phyloP scores from a whole-genome alignment of 495 filamentous ascomycete genomes.

The Lichenothelia convexa region DNA sequence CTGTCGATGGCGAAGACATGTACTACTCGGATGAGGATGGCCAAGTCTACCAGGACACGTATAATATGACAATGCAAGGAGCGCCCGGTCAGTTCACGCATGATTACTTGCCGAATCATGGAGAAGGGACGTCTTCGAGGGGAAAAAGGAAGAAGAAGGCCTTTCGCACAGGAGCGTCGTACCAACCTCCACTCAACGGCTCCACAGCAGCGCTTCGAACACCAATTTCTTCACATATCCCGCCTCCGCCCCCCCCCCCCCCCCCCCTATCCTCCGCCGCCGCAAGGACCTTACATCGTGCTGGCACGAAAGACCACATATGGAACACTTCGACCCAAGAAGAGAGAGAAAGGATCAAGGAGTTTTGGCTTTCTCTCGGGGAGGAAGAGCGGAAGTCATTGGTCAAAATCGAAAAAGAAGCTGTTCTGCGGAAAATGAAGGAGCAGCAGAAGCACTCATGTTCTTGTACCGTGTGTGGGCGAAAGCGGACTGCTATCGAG shows the following conservation, averaged over 20 bases:
- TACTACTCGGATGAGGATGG: slow-evolving; percentile 26
- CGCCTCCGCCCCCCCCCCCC: slow-evolving; percentile 17
- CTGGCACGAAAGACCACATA: slow-evolving; percentile 51
- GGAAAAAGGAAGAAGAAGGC: slow-evolving; percentile 31
- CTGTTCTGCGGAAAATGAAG: slow-evolving; percentile 97
- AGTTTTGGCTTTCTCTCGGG: slow-evolving; percentile 93
- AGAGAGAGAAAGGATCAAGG: slow-evolving; percentile 90
- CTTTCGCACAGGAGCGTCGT: too few species aligned
- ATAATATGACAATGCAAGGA: slow-evolving; percentile 5
- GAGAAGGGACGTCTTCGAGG: slow-evolving; percentile 10
- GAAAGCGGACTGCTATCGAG: slow-evolving; percentile 93
- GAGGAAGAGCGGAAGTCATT: slow-evolving; percentile 85
- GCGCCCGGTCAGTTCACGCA: slow-evolving; percentile 4
- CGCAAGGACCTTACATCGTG: slow-evolving; percentile 7
- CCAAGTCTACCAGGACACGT: slow-evolving; percentile 8
- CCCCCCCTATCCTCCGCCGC: slow-evolving; percentile 9
- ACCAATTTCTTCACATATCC: too few species aligned
- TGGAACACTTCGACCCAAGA: slow-evolving; percentile 92
- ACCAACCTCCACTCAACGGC: too few species aligned
- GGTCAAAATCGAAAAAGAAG: slow-evolving; percentile 97
- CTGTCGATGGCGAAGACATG: slow-evolving; percentile 22
- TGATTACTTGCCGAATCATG: background rate
- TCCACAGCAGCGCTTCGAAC: too few species aligned
- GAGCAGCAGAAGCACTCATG: slow-evolving; percentile 99
- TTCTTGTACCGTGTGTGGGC: slow-evolving; percentile 90